phyloP scores from a whole-genome alignment of 2,329 filamentous ascomycete genomes.

The Penicillium sp. region DNA sequence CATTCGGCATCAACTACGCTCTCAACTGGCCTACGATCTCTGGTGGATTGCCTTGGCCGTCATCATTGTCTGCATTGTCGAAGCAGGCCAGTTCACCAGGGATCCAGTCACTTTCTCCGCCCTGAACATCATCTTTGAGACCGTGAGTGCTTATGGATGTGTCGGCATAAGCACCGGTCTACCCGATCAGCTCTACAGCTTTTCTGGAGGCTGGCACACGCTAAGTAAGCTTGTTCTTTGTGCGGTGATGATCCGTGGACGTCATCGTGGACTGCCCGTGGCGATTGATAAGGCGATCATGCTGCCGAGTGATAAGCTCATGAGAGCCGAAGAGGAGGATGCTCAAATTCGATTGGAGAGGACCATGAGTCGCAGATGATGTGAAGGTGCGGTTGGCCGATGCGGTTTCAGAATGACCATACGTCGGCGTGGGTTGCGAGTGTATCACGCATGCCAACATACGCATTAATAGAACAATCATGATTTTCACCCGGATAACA shows the following conservation, averaged over 20 bases:
- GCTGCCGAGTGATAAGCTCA: conserved; percentile 25
- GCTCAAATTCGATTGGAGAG: conserved; percentile 7
- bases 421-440: no score
- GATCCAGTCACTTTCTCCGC: conserved; percentile 48
- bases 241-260: conserved; percentile 50
- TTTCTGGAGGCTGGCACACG: conserved; percentile 47
- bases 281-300: conserved; percentile 45
- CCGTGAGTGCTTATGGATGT: conserved; percentile 45
- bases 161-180: conserved; percentile 54
- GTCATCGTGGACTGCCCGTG: conserved; percentile 49
- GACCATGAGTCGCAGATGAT: conserved; percentile 1
- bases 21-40: conserved; percentile 58
- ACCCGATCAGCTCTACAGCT: conserved; percentile 46
- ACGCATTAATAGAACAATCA: no score
- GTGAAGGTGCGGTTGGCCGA: no score
- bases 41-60: conserved; percentile 57
- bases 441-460: no score
- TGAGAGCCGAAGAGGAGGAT: conserved; percentile 29
- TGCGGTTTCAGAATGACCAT: no score
- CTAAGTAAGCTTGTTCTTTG: conserved; percentile 51
- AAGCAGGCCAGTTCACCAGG: conserved; percentile 47
- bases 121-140: conserved; percentile 48
- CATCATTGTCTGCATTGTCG: conserved; percentile 52
- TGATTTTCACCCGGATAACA: no score
- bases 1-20: conserved; percentile 49